phyloP scores from a whole-genome alignment of 1,284 basidiomycete species.

The Puccinia brachypodii region DNA sequence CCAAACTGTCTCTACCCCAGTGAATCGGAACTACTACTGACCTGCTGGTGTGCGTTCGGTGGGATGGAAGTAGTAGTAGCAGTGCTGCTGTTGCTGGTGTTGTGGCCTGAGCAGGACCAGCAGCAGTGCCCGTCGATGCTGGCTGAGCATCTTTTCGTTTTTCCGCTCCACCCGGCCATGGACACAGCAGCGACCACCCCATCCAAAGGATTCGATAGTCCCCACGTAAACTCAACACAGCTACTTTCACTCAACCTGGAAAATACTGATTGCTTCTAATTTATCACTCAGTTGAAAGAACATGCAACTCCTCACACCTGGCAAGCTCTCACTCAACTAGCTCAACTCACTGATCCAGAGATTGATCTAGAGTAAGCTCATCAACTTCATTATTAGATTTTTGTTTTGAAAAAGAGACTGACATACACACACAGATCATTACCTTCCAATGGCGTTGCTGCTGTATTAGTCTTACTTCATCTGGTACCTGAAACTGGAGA shows the following conservation, averaged over 20 bases:
- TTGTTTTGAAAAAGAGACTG: not conserved
- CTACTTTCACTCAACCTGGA: not conserved
- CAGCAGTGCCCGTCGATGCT: too few relatives aligned
- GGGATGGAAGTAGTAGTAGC: too few relatives aligned
- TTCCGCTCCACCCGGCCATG: too few relatives aligned
- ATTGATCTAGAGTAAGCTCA: conserved; percentile 22
- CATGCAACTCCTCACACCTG: not conserved
- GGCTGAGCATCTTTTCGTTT: too few relatives aligned
- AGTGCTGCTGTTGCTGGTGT: too few relatives aligned
- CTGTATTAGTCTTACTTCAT: conserved; percentile 39
- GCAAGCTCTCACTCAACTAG: conserved; percentile 18
- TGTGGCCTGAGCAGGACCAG: too few relatives aligned
- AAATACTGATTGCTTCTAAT: not conserved
- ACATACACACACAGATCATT: not conserved
- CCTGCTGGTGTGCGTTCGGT: too few relatives aligned
- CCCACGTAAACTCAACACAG: not conserved
- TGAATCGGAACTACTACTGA: too few relatives aligned
- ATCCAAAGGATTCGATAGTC: not conserved
- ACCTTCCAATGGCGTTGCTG: conserved; percentile 5
- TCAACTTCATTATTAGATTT: not conserved
- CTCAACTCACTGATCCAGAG: not conserved
- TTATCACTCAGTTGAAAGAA: not conserved
- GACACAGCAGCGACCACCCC: not conserved
- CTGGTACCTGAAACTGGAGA: conserved; percentile 3
- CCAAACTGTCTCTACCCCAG: not conserved